Percentiles rank a stretch among this genome's conserved stretches.
Evolutionary conservation across 495 filamentous ascomycete genomes (phyloP).

Genomic region (Margaritispora aquatica): DNA sequence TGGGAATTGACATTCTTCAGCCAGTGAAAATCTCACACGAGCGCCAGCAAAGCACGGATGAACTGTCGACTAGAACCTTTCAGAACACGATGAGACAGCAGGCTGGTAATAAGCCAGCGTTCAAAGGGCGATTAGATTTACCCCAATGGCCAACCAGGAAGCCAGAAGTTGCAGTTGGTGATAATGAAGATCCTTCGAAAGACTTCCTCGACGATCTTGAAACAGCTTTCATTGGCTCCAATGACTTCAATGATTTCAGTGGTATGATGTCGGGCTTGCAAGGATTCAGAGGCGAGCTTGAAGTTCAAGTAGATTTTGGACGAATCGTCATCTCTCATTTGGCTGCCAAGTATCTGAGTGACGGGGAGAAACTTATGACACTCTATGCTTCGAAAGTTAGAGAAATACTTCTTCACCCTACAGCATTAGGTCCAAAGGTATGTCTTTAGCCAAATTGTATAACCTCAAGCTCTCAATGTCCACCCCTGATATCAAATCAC

Average conservation of each 20-base stretch:
- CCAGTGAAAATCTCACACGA: background rate
- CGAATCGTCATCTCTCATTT: constrained; percentile 30
- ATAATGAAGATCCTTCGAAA: constrained; percentile 1
- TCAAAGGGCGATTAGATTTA: constrained; percentile 7
- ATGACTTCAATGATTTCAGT: no score
- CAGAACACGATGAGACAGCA: constrained; percentile 30
- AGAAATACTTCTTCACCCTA: background rate
- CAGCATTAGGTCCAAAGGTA: constrained; percentile 16
- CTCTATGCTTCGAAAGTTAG: background rate
- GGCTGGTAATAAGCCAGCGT: constrained; percentile 14
- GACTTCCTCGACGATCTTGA: constrained; percentile 14
- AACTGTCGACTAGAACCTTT: constrained; percentile 11
- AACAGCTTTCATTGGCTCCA: no score
- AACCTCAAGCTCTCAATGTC: no score
- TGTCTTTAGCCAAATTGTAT: no score
- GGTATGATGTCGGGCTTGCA: constrained; percentile 21
- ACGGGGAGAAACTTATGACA: background rate
- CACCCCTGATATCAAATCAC: no score
- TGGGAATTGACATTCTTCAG: background rate
- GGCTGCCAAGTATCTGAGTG: background rate
- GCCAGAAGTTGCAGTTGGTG: background rate
- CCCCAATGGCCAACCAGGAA: constrained; percentile 1
- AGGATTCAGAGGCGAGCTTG: constrained; percentile 30
- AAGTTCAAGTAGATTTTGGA: constrained; percentile 36
- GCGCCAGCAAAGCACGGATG: background rate